Percentiles rank a stretch among this genome's conserved stretches.
Evolutionary conservation across 208 protist genomes (phyloP).

Genomic region (Trichomonas vaginalis): DNA sequence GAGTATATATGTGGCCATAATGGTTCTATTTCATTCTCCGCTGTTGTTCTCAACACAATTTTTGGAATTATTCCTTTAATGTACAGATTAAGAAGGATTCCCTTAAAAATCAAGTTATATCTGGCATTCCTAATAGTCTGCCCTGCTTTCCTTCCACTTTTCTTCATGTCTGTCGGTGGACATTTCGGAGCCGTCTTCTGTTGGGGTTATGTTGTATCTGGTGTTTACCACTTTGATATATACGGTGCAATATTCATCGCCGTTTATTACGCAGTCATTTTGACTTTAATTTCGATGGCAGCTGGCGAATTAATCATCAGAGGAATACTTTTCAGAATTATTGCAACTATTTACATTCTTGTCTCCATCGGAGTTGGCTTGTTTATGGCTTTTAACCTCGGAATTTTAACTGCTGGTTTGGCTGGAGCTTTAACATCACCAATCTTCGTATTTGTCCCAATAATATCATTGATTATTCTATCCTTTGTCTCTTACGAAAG

Average conservation of each 20-base stretch:
- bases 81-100: background rate
- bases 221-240: background rate
- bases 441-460: background rate
- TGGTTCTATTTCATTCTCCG: background rate
- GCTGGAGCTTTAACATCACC: background rate
- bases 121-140: background rate
- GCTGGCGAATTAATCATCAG: background rate
- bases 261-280: background rate
- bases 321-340: background rate
- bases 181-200: background rate
- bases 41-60: background rate
- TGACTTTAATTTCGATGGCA: background rate
- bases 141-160: background rate
- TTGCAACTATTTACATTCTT: background rate
- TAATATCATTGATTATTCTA: no score
- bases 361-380: background rate
- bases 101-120: background rate
- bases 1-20: background rate
- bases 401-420: background rate
- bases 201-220: background rate
- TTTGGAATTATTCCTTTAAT: background rate
- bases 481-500: no score
- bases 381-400: background rate
- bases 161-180: background rate
- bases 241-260: background rate